These are phyloP conservation scores for Candida palmyrensis DNA, from an alignment of 805 yeast species.

Conservation along the genomic window DNA sequence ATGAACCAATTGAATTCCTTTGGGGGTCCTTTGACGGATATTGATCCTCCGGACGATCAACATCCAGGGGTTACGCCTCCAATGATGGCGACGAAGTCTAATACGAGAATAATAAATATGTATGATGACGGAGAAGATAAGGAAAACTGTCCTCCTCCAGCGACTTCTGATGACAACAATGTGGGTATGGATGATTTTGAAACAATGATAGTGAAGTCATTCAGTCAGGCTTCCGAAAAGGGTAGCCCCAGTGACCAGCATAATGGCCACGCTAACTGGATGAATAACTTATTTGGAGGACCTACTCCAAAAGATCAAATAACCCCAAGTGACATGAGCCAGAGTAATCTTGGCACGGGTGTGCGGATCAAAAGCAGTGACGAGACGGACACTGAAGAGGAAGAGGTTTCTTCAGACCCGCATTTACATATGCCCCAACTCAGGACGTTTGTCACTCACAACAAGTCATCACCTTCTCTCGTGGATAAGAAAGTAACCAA, in stretches of 20 bases:
- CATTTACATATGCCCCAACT: slow-evolving; percentile 27
- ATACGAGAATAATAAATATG: slow-evolving; percentile 49
- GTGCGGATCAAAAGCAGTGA: slow-evolving; percentile 1
- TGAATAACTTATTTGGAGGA: slow-evolving; percentile 36
- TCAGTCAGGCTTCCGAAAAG: slow-evolving; percentile 19
- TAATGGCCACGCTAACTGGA: slow-evolving; percentile 37
- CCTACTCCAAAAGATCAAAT: slow-evolving; percentile 35
- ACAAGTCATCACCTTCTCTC: slow-evolving; percentile 14
- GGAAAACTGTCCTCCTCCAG: slow-evolving; percentile 23
- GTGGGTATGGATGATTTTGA: slow-evolving; percentile 16
- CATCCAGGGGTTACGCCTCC: slow-evolving; percentile 35
- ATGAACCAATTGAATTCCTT: slow-evolving; percentile 33
- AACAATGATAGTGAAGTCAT: slow-evolving; percentile 20
- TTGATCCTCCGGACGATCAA: slow-evolving; percentile 37
- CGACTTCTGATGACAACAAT: slow-evolving; percentile 8
- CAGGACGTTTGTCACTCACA: slow-evolving; percentile 20
- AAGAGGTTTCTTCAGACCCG: slow-evolving; percentile 1
- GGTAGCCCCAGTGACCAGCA: slow-evolving; percentile 25
- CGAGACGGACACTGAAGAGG: slow-evolving; percentile 11
- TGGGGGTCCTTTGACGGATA: slow-evolving; percentile 45
- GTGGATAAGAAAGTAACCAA: slow-evolving; percentile 18
- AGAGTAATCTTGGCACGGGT: not conserved
- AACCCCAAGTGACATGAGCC: slow-evolving; percentile 15
- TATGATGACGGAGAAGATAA: slow-evolving; percentile 35
- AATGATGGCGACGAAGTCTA: slow-evolving; percentile 51